A percentile compares a stretch with the other conserved stretches of the same genome.
Conservation (phyloP, 1,139 yeast genomes). For the Suhomyces wounanorum region DNA sequence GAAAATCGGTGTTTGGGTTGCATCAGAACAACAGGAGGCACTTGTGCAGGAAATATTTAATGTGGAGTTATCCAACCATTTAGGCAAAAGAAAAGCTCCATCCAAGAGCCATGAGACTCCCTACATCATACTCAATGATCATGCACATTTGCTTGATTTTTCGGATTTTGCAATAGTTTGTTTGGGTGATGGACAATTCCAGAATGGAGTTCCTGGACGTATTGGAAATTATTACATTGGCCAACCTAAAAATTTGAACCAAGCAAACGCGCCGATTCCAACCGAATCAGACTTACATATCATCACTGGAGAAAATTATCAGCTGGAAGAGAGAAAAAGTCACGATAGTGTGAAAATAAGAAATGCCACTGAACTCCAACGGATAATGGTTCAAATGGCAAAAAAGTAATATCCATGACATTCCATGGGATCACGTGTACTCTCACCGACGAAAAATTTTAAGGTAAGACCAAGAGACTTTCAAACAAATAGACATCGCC, state of each 20-base stretch:
- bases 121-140: slow-evolving; percentile 8
- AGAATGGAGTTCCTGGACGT: slow-evolving; percentile 14
- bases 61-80: neutral
- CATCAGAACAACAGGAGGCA: slow-evolving; percentile 39
- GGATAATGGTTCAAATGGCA: neutral
- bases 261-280: slow-evolving; percentile 10
- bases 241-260: slow-evolving; percentile 1
- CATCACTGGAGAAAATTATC: slow-evolving; percentile 12
- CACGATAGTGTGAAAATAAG: slow-evolving; percentile 6
- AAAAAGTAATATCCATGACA: neutral
- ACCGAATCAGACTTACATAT: slow-evolving; percentile 12
- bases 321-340: slow-evolving; percentile 1
- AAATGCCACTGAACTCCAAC: neutral
- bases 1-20: slow-evolving; percentile 44
- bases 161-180: slow-evolving; percentile 18
- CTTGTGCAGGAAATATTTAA: slow-evolving; percentile 26
- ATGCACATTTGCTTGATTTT: slow-evolving; percentile 10
- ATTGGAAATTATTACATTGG: slow-evolving; percentile 18
- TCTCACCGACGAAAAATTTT: slow-evolving; percentile 8
- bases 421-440: slow-evolving; percentile 6
- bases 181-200: slow-evolving; percentile 3
- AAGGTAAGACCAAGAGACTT: neutral
- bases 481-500: neutral
- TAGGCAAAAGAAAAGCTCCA: neutral
- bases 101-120: slow-evolving; percentile 16